Evolutionary conservation across 2,329 filamentous ascomycete species (phyloP).

Genomic region (Pseudocercospora vitis): DNA sequence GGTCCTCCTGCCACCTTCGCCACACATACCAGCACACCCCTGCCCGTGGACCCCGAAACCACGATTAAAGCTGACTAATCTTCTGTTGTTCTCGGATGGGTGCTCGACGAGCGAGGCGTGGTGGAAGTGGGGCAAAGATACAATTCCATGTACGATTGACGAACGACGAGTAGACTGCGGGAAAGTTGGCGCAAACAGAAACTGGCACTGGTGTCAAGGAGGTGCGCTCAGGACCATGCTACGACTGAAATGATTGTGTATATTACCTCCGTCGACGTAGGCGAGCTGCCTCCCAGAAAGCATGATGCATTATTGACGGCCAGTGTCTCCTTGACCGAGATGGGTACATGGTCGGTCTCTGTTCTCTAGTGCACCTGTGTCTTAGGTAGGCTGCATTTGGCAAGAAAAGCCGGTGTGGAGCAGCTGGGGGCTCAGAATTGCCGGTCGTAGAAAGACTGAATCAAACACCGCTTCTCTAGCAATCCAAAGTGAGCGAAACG

Average conservation of each 20-base stretch:
- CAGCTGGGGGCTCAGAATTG: not conserved
- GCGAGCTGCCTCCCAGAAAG: too few species aligned
- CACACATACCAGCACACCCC: conserved; percentile 1
- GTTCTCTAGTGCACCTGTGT: not conserved
- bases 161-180: too few species aligned
- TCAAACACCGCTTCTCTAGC: not conserved
- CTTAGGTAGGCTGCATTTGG: not conserved
- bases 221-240: not conserved
- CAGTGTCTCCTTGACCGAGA: too few species aligned
- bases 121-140: not conserved
- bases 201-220: not conserved
- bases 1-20: conserved; percentile 22
- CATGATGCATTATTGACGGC: too few species aligned
- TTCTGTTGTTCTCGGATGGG: not conserved
- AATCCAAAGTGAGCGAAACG: not conserved
- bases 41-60: conserved; percentile 8
- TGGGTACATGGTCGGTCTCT: too few species aligned
- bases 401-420: not conserved
- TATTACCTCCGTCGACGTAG: too few species aligned
- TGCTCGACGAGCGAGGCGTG: conserved; percentile 9
- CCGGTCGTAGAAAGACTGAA: not conserved
- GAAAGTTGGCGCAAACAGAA: not conserved
- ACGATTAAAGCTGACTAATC: conserved; percentile 13
- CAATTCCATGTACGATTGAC: not conserved
- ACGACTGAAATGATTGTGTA: too few species aligned